Evolutionary conservation across 352 stramenopile genomes (phyloP), one percentile per base, ranked within the genome.

Genomic region (Globisporangium nodosum): DNA sequence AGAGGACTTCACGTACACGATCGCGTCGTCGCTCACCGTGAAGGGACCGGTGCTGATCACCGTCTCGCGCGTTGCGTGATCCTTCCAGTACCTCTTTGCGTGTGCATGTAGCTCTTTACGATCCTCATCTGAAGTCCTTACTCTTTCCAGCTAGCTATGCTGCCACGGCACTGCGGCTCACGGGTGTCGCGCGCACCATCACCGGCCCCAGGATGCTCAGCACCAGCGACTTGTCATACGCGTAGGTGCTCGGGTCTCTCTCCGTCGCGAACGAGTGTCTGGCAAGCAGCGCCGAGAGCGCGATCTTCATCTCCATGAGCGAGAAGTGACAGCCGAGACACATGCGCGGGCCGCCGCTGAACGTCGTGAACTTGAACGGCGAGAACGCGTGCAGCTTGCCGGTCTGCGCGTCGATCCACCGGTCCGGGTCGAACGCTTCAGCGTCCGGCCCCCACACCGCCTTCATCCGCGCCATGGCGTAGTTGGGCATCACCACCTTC

Each of bases 1-100:
- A 12, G 66, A 79, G 57, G 71, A 67, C 49, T 79, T 66, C 37
- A 76, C 71, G 30, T 79, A 79, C 65, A 62, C 61, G 18, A 65
- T 79, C 39, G 56, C 71, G 0, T 69, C 62, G 24, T 31, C 60
- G 35, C 66, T 79, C 33, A 27, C 60, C 16, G 58, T 79, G 43
- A 76, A 76, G 51, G 71, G 71, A 2, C 68, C 71, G 0, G 37
- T 79, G 16, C 56, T 66, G 12, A 63, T 73, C 33, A 76, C 69
- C 1, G 52, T 65, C 47, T 20, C 39, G 24, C 21, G 5, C 0
- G 49, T 50, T 3, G 39, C 49, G 16, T n/a, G 45, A 43, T 21
- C 8, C 35, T 48, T 31, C 20, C 11, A 3, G 0, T 20, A 8
- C 15, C 15, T 46, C 40, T 46, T 11, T 7, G 15, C 16, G 3